Evolutionary conservation across 768 basidiomycete genomes (phyloP), one percentile per base, ranked within the genome.

Genomic region (Podaxis sp.): DNA sequence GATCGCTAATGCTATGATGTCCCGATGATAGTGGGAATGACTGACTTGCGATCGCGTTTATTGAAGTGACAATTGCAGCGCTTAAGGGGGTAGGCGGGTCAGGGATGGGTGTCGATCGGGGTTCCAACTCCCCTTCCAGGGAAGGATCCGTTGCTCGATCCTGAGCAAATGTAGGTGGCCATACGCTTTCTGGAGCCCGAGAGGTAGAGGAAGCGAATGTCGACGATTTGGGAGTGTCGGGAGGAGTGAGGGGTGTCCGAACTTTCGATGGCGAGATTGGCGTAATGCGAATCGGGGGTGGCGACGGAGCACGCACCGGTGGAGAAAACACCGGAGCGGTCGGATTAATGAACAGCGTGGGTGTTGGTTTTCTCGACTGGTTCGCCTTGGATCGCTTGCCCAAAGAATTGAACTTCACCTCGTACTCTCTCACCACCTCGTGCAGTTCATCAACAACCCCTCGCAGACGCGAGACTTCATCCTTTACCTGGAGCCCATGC

Each of bases 391-490:
- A 38, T 36, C 53, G 61, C 53, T 52, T 51, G 36, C 46, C 48
- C 55, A 63, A 36, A 13, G 54, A 57, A 19, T 39, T 57, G 28
- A 63, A 49, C 38, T 51, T 63, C 13, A 17, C 61, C 19, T 63
- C 54, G 22, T 63, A 63, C 2, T 49, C 55, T 51, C 48, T 63
- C 46, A 63, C 61, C 55, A 63, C 61, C 68, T 84, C 82, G 48
- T 57, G 55, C 17, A 87, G 73, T 36, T 79, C 79, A 64, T 78
- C 76, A 49, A 88, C 81, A 24, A 83, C 80, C 13, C 74, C 75
- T 68, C 80, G 81, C 68, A 87, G 72, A 44, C 78, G 79, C 19
- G 70, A 73, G 11, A 84, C 79, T 66, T 88, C 84, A 57, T 76
- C 79, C 36, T 63, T 61, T 7, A 64, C 66, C 48, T 72, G 68